Conservation (phyloP, 495 filamentous ascomycete genomes). For the Neurospora pannonica region DNA sequence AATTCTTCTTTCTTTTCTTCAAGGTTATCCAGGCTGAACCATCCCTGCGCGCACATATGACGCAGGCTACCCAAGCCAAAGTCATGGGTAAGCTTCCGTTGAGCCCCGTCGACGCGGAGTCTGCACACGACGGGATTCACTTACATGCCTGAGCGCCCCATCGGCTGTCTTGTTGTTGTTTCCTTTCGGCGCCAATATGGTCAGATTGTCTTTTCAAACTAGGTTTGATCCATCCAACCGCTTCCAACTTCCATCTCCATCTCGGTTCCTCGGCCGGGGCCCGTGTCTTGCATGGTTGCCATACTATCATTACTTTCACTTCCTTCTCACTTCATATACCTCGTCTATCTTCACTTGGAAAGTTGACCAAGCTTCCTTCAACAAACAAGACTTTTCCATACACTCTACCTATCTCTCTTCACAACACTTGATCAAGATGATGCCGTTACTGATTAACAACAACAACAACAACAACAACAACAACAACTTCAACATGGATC, state of each 20-base stretch:
- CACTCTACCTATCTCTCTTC: not conserved
- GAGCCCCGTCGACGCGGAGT: conserved; percentile 20
- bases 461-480: conserved; percentile 11
- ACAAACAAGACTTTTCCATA: not conserved
- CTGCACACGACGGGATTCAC: conserved; percentile 14
- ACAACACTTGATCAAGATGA: conserved; percentile 16
- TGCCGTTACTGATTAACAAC: conserved; percentile 18
- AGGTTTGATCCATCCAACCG: conserved; percentile 17
- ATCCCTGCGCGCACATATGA: conserved; percentile 28
- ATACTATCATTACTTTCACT: not conserved
- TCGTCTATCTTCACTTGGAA: not conserved
- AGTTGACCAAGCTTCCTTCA: not conserved
- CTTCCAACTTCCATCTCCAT: conserved; percentile 7
- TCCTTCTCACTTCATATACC: conserved; percentile 1
- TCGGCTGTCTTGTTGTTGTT: conserved; percentile 6
- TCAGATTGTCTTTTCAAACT: conserved; percentile 16
- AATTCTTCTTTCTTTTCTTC: conserved; percentile 8
- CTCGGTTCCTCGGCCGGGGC: conserved; percentile 1
- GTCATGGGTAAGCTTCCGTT: conserved; percentile 21
- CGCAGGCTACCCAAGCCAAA: conserved; percentile 21
- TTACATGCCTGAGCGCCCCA: conserved; percentile 18
- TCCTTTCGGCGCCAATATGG: conserved; percentile 17
- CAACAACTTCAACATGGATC: not conserved
- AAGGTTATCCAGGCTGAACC: conserved; percentile 21
- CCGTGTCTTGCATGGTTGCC: not conserved